Evolutionary conservation across 2,329 filamentous ascomycete genomes (phyloP).

Genomic region (Catunica adiposa): DNA sequence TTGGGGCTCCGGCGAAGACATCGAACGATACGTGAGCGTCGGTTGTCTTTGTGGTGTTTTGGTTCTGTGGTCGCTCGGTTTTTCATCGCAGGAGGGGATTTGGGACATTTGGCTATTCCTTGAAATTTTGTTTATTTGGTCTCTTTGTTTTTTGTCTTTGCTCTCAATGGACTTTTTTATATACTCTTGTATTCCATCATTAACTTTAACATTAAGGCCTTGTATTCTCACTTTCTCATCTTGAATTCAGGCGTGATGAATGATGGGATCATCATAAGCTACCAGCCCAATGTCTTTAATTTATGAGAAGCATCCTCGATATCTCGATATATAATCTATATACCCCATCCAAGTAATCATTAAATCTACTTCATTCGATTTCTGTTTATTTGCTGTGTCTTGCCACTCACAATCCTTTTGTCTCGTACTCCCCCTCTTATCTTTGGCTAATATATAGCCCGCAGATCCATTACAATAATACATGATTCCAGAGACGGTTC

Average conservation of each 20-base stretch:
- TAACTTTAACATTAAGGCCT: neutral
- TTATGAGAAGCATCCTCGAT: too few relatives aligned
- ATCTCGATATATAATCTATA: too few relatives aligned
- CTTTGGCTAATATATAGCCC: too few relatives aligned
- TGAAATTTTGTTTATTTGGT: neutral
- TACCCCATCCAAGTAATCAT: too few relatives aligned
- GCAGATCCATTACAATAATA: neutral
- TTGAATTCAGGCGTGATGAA: too few relatives aligned
- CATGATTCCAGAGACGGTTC: neutral
- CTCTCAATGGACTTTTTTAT: neutral
- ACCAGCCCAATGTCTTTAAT: neutral
- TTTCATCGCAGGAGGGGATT: neutral
- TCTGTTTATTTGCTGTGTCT: neutral
- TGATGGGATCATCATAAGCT: neutral
- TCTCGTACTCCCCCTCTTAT: neutral
- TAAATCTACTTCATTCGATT: too few relatives aligned
- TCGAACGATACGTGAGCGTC: neutral
- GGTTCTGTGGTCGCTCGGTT: neutral
- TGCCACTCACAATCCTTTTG: neutral
- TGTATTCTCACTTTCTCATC: too few relatives aligned
- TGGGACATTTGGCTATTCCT: neutral
- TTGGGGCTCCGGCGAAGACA: constrained; percentile 21
- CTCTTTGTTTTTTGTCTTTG: neutral
- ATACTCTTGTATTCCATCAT: neutral
- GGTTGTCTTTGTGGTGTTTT: neutral